phyloP scores from a whole-genome alignment of 352 stramenopile species.

The Thalassiosira hispida region DNA sequence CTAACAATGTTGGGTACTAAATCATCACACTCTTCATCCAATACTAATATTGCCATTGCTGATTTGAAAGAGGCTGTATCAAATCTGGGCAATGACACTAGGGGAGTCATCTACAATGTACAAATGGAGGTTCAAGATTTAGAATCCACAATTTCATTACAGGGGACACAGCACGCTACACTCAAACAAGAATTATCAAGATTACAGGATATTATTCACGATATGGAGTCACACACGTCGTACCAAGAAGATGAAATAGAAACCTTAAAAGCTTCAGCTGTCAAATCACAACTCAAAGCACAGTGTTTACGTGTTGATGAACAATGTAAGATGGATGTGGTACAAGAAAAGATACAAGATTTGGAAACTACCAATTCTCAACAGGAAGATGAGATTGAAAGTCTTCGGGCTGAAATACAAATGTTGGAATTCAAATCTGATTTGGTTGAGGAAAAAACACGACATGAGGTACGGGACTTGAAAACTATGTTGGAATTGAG shows the following conservation, averaged over 20 bases:
- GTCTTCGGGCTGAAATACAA: conserved; percentile 1
- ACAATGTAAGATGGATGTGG: background rate
- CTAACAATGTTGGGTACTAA: background rate
- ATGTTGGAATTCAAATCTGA: background rate
- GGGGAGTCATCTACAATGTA: background rate
- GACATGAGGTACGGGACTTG: conserved; percentile 1
- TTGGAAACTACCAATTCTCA: background rate
- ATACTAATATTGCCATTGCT: background rate
- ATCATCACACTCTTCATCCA: background rate
- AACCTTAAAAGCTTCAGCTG: background rate
- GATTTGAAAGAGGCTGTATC: background rate
- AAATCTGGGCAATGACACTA: background rate
- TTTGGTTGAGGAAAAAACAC: background rate
- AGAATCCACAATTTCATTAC: background rate
- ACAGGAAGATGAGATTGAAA: conserved; percentile 11
- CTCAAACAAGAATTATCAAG: background rate
- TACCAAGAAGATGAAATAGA: background rate
- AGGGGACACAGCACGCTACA: background rate
- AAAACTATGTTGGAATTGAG: background rate
- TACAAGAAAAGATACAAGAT: background rate
- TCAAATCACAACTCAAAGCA: background rate
- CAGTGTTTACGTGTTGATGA: too few species aligned
- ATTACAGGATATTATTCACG: background rate
- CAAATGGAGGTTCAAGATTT: background rate
- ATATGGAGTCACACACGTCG: background rate